phyloP scores from a whole-genome alignment of 1,139 yeast genomes.

The Candida gigantensis region DNA sequence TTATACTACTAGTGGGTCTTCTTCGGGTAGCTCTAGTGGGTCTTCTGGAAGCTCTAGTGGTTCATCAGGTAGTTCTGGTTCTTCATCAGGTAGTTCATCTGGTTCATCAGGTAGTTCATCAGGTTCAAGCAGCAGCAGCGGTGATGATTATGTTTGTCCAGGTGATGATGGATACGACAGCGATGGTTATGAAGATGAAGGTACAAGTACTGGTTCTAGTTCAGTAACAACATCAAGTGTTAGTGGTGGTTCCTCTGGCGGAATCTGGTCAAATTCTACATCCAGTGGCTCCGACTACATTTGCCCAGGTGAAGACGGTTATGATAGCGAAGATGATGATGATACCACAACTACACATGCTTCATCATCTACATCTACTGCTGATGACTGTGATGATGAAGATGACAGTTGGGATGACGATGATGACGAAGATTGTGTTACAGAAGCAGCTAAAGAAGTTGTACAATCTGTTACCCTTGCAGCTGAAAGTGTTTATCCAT shows the following conservation, averaged over 20 bases:
- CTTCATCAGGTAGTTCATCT: slow-evolving; percentile 7
- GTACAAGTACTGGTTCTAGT: slow-evolving; percentile 8
- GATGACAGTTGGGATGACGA: slow-evolving; percentile 19
- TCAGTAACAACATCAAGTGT: slow-evolving; percentile 8
- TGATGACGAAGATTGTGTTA: slow-evolving; percentile 12
- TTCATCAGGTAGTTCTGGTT: slow-evolving; percentile 8
- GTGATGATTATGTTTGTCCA: slow-evolving; percentile 14
- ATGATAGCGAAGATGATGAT: slow-evolving; percentile 15
- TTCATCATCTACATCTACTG: no score
- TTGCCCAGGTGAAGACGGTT: slow-evolving; percentile 15
- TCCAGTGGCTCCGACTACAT: slow-evolving; percentile 10
- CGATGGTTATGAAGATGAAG: slow-evolving; percentile 10
- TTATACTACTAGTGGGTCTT: slow-evolving; percentile 6
- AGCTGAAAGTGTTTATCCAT: slow-evolving; percentile 13
- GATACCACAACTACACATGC: not conserved
- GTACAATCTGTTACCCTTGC: slow-evolving; percentile 2
- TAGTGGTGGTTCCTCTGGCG: slow-evolving; percentile 9
- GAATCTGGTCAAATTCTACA: slow-evolving; percentile 1
- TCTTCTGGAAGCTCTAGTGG: not conserved
- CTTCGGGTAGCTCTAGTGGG: slow-evolving; percentile 12
- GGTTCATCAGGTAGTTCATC: slow-evolving; percentile 9
- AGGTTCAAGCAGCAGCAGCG: slow-evolving; percentile 3
- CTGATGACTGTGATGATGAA: slow-evolving; percentile 16
- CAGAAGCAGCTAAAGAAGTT: slow-evolving; percentile 4
- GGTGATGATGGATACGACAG: slow-evolving; percentile 16